Evolutionary conservation across 2,329 filamentous ascomycete genomes (phyloP).

Genomic region (Ilyonectria mors-panacis): DNA sequence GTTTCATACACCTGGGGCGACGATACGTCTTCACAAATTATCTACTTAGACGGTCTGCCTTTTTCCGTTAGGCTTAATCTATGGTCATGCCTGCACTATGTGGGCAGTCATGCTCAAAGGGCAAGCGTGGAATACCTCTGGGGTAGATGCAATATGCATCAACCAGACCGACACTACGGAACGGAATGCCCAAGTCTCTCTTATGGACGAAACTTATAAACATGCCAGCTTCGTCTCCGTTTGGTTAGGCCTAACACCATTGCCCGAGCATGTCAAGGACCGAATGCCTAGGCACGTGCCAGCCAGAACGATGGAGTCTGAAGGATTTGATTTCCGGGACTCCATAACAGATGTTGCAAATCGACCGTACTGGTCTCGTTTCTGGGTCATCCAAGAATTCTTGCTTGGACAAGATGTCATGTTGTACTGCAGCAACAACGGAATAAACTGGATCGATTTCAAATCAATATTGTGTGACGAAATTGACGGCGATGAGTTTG

Average conservation of each 20-base stretch:
- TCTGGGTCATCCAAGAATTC: slow-evolving; percentile 8
- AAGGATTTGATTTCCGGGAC: not conserved
- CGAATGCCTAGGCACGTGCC: no score
- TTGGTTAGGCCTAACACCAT: not conserved
- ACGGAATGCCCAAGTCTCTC: not conserved
- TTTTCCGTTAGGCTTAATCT: not conserved
- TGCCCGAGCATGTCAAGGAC: not conserved
- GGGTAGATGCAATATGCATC: not conserved
- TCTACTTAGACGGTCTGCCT: not conserved
- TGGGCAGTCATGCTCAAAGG: not conserved
- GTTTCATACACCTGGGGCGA: not conserved
- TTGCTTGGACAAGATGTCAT: not conserved
- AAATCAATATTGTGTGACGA: not conserved
- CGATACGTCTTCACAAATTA: not conserved
- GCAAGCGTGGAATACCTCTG: not conserved
- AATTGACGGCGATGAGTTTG: not conserved
- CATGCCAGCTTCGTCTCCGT: not conserved
- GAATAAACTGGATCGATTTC: not conserved
- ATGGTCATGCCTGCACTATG: not conserved
- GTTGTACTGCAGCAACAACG: not conserved
- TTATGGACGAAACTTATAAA: not conserved
- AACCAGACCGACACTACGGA: not conserved
- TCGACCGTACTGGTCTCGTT: slow-evolving; percentile 3
- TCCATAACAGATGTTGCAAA: not conserved
- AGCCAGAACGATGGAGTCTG: not conserved